A percentile compares a stretch with the other conserved stretches of the same genome.
Evolutionary conservation across 2,329 filamentous ascomycete species (phyloP).

Genomic region (Leptographium procerum): DNA sequence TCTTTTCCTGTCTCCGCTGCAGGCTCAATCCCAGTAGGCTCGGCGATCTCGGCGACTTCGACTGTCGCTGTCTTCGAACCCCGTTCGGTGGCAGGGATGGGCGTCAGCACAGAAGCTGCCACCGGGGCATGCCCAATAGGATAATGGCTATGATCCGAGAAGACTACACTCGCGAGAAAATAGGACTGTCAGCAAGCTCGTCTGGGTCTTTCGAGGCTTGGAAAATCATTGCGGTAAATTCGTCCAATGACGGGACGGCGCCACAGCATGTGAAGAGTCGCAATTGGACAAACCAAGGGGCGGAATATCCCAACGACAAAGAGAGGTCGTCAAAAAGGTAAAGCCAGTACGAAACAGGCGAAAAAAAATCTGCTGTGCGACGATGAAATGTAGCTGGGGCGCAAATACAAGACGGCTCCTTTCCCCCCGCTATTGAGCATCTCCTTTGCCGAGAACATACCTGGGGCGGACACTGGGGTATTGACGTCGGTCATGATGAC

Average conservation of each 20-base stretch:
- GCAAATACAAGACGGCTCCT: neutral
- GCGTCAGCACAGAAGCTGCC: neutral
- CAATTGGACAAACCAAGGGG: neutral
- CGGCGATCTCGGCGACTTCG: neutral
- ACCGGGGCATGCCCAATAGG: neutral
- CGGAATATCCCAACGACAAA: neutral
- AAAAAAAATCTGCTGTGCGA: neutral
- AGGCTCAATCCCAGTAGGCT: neutral
- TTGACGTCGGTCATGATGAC: slow-evolving; percentile 2
- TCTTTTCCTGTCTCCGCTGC: neutral
- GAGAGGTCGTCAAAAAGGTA: neutral
- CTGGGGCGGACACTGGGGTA: neutral
- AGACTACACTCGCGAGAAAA: neutral
- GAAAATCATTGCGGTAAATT: neutral
- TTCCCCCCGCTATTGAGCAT: neutral
- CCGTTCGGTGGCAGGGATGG: neutral
- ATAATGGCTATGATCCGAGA: neutral
- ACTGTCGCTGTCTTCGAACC: neutral
- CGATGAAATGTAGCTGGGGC: neutral
- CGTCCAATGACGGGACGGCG: neutral
- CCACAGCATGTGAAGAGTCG: neutral
- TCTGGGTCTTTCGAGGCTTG: neutral
- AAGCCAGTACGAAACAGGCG: neutral
- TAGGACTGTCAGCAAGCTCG: neutral
- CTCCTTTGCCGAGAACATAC: neutral